Conservation (phyloP, 139 green algal species). For the Chlamydomonas schloesseri region DNA sequence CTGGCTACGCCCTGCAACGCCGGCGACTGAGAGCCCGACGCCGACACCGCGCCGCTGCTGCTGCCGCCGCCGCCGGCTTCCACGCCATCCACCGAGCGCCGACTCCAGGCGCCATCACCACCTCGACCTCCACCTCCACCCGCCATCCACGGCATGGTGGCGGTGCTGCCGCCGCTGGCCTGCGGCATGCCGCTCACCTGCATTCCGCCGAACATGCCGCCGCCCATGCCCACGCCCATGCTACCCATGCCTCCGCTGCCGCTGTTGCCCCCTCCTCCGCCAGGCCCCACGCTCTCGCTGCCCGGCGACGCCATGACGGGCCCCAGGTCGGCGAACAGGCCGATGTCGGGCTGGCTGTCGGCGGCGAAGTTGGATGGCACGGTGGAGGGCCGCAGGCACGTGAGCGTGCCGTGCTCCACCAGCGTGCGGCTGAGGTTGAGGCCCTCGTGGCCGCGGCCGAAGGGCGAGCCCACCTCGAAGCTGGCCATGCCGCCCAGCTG, state of each 20-base stretch:
- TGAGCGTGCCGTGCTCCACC: constrained; percentile 23
- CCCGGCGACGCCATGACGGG: neutral
- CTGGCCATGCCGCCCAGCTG: neutral
- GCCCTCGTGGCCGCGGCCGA: constrained; percentile 13
- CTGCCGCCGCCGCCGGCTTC: neutral
- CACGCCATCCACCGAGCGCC: neutral
- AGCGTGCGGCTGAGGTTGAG: constrained; percentile 17
- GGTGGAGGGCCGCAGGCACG: constrained; percentile 19
- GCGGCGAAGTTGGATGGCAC: constrained; percentile 30
- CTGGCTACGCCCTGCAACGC: no score
- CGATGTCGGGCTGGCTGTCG: constrained; percentile 12
- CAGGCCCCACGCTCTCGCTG: neutral
- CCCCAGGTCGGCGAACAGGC: neutral
- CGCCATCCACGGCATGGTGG: neutral
- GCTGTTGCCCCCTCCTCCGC: neutral
- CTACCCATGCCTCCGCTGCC: neutral
- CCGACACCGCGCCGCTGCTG: neutral
- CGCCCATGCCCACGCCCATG: neutral
- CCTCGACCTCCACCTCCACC: no score
- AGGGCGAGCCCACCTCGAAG: constrained; percentile 3
- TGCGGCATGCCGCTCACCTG: neutral
- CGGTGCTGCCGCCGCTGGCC: neutral
- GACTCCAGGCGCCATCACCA: no score
- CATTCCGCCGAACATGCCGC: neutral
- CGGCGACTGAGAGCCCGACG: no score